Conservation (phyloP, 805 yeast species). For the Pichia rugopelliculosa region DNA sequence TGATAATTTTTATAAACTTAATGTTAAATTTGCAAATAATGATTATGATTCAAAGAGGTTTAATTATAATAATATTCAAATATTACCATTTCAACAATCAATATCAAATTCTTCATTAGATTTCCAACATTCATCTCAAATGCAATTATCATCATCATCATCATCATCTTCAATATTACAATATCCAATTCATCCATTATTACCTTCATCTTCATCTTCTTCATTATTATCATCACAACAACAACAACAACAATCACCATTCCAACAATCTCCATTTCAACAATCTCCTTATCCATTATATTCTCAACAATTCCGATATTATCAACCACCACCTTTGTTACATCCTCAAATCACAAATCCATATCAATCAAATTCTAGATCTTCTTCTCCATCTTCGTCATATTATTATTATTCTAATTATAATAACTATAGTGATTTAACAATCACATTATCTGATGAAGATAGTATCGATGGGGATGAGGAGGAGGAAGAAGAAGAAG, state of each 20-base stretch:
- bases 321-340: not conserved
- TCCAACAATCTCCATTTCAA: not conserved
- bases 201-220: not conserved
- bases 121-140: not conserved
- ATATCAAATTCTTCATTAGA: not conserved
- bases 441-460: not conserved
- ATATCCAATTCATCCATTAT: too few species aligned
- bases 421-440: not conserved
- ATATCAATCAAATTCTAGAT: not conserved
- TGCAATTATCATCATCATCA: too few species aligned
- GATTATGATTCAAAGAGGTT: too few species aligned
- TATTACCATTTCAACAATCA: not conserved
- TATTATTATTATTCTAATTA: not conserved
- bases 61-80: not conserved
- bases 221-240: not conserved
- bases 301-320: not conserved
- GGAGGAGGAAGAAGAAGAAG: not conserved
- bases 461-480: too few species aligned
- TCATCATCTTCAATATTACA: not conserved
- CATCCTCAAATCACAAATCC: constrained; percentile 1
- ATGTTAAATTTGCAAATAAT: not conserved
- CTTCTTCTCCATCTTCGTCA: not conserved
- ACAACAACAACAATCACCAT: not conserved
- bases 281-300: constrained; percentile 1
- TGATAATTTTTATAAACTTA: not conserved